Conservation (phyloP, 106 monocot species). For the Hemerocallis citrina region DNA sequence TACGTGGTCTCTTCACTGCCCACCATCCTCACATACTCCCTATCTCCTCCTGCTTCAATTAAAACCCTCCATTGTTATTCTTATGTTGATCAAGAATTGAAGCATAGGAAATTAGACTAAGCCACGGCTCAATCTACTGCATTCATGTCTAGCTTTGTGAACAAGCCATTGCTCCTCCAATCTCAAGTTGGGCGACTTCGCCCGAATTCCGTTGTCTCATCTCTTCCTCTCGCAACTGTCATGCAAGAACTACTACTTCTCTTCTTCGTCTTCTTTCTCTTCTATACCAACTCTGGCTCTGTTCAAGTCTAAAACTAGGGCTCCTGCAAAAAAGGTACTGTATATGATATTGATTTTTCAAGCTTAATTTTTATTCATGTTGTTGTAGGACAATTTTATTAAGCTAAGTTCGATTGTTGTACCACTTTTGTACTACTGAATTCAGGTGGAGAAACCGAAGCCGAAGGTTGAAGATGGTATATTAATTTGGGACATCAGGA, state of each 20-base stretch:
- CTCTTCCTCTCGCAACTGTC: constrained; percentile 14
- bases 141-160: constrained; percentile 46
- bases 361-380: neutral
- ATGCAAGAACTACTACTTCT: neutral
- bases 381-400: neutral
- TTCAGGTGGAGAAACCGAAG: constrained; percentile 28
- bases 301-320: constrained; percentile 67
- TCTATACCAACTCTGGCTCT: constrained; percentile 29
- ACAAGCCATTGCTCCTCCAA: constrained; percentile 26
- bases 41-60: constrained; percentile 6
- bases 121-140: constrained; percentile 77
- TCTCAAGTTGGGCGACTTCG: constrained; percentile 25
- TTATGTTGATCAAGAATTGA: neutral
- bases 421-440: neutral
- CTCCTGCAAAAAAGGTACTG: constrained; percentile 43
- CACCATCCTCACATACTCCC: constrained; percentile 12
- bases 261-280: constrained; percentile 19
- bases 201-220: constrained; percentile 24
- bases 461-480: constrained; percentile 79
- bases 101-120: neutral
- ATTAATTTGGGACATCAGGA: constrained; percentile 89
- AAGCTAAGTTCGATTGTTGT: neutral
- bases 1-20: constrained; percentile 41
- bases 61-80: neutral
- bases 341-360: neutral